phyloP scores from a whole-genome alignment of 805 yeast species.

The Komagataella pastoris region DNA sequence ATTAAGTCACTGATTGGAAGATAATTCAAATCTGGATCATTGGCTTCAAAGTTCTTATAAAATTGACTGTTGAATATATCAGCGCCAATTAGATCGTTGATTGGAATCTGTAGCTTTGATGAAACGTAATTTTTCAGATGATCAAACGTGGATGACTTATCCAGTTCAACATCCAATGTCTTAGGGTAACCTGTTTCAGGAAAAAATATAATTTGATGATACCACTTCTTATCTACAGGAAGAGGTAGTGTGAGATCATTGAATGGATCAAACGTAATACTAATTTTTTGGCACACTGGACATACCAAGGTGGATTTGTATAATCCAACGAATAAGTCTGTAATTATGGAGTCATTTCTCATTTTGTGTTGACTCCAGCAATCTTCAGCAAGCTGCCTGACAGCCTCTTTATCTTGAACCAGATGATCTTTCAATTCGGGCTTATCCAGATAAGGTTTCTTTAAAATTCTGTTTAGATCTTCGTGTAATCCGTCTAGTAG shows the following conservation, averaged over 20 bases:
- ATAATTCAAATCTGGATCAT: constrained; percentile 39
- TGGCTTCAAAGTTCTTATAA: constrained; percentile 51
- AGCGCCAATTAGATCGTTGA: constrained; percentile 30
- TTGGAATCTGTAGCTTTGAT: constrained; percentile 23
- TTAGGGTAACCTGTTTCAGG: constrained; percentile 40
- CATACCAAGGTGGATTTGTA: constrained; percentile 85
- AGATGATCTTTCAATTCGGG: constrained; percentile 66
- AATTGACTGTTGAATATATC: constrained; percentile 59
- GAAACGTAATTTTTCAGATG: constrained; percentile 54
- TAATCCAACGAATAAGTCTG: constrained; percentile 80
- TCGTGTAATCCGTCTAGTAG: constrained; percentile 83
- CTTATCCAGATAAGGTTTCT: constrained; percentile 81
- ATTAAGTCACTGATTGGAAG: constrained; percentile 60
- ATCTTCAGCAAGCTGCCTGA: constrained; percentile 49
- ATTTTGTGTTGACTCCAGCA: constrained; percentile 73
- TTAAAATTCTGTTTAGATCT: constrained; percentile 69
- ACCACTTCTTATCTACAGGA: constrained; percentile 69
- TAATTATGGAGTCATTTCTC: constrained; percentile 75
- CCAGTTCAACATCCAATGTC: constrained; percentile 57
- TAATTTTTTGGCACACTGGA: constrained; percentile 68
- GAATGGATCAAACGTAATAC: constrained; percentile 89
- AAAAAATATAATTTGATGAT: constrained; percentile 45
- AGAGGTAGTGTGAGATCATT: constrained; percentile 83
- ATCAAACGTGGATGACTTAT: constrained; percentile 46
- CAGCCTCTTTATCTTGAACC: constrained; percentile 35